phyloP scores from a whole-genome alignment of 169 alveolate species.

The Babesia sp. region DNA sequence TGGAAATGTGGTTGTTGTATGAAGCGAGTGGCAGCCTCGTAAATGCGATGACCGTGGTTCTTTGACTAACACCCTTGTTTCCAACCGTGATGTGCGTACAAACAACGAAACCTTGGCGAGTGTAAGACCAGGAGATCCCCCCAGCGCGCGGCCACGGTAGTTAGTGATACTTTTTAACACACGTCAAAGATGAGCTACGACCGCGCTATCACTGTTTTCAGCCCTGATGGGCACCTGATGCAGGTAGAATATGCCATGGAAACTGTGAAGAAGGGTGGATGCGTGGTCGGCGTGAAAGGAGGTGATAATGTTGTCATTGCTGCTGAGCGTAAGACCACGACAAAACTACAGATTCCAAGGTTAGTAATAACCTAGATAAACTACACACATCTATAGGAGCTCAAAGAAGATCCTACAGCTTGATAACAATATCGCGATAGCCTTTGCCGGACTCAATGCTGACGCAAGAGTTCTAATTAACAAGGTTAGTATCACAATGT shows the following conservation, averaged over 20 bases:
- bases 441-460: slow-evolving; percentile 98
- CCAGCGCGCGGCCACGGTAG: slow-evolving; percentile 7
- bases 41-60: not conserved
- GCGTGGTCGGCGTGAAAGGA: slow-evolving; percentile 96
- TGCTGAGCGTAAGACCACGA: slow-evolving; percentile 95
- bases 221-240: slow-evolving; percentile 98
- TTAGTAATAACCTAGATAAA: not conserved
- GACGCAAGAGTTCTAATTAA: slow-evolving; percentile 97
- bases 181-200: slow-evolving; percentile 88
- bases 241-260: slow-evolving; percentile 99
- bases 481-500: slow-evolving; percentile 63
- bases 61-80: not conserved
- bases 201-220: slow-evolving; percentile 98
- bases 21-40: not conserved
- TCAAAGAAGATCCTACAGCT: slow-evolving; percentile 89
- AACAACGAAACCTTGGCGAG: not conserved
- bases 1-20: not conserved
- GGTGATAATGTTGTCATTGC: slow-evolving; percentile 94
- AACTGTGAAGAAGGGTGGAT: slow-evolving; percentile 95
- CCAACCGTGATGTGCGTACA: not conserved
- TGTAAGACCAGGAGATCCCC: not conserved
- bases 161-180: not conserved
- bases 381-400: slow-evolving; percentile 32
- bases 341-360: slow-evolving; percentile 91
- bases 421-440: slow-evolving; percentile 92